Conservation (phyloP, 306 rosid species). For the Trifolium repens region DNA sequence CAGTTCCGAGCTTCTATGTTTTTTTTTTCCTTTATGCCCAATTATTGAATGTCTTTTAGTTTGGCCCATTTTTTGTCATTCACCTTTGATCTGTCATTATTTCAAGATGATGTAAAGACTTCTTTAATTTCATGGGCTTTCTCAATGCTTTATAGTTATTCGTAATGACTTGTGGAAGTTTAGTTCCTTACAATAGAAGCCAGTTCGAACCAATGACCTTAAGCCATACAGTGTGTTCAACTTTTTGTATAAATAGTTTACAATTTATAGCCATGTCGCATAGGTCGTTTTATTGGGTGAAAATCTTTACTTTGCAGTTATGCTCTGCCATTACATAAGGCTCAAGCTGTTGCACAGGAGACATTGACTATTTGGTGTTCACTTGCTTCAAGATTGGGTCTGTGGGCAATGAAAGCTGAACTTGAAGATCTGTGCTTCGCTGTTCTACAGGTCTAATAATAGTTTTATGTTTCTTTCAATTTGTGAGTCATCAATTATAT, state of each 20-base stretch:
- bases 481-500: slow-evolving; percentile 16
- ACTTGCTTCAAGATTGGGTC: slow-evolving; percentile 95
- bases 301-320: slow-evolving; percentile 59
- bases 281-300: slow-evolving; percentile 33
- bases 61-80: slow-evolving; percentile 29
- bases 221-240: slow-evolving; percentile 16
- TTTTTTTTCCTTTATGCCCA: slow-evolving; percentile 13
- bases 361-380: slow-evolving; percentile 96
- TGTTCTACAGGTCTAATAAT: slow-evolving; percentile 78
- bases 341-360: slow-evolving; percentile 96
- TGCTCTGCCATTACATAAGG: slow-evolving; percentile 79
- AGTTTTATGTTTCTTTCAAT: slow-evolving; percentile 40
- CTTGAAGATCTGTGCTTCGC: slow-evolving; percentile 95
- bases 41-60: slow-evolving; percentile 33
- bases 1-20: slow-evolving; percentile 41
- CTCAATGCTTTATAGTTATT: slow-evolving; percentile 28
- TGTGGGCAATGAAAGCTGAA: slow-evolving; percentile 97
- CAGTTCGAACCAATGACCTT: slow-evolving; percentile 24
- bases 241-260: slow-evolving; percentile 36
- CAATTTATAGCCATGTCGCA: slow-evolving; percentile 32
- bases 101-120: slow-evolving; percentile 21
- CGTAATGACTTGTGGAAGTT: slow-evolving; percentile 2
- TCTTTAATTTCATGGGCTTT: slow-evolving; percentile 9
- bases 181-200: slow-evolving; percentile 16
- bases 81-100: background rate